Conservation (phyloP, 2,329 filamentous ascomycete species). For the Leptographium lundbergii region DNA sequence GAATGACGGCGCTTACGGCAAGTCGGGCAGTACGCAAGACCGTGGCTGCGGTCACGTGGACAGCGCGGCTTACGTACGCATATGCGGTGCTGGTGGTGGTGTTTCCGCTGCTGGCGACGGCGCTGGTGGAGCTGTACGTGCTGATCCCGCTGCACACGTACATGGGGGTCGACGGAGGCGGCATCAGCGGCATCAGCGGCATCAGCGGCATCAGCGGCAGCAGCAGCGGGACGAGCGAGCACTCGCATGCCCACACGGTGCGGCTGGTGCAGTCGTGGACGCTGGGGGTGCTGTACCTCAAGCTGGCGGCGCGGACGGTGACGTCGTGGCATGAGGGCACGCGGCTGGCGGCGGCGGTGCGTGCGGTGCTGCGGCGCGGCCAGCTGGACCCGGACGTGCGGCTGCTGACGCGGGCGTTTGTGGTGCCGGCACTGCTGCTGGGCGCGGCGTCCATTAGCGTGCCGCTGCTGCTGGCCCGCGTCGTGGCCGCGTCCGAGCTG, state of each 20-base stretch:
- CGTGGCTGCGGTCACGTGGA: constrained; percentile 18
- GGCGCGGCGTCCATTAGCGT: constrained; percentile 47
- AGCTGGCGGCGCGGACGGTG: constrained; percentile 60
- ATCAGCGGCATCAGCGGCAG: constrained; percentile 15
- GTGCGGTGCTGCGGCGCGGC: constrained; percentile 59
- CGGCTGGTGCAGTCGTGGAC: constrained; percentile 92
- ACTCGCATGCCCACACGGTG: constrained; percentile 49
- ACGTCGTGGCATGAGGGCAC: constrained; percentile 55
- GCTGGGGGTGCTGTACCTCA: constrained; percentile 78
- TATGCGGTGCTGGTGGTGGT: constrained; percentile 64
- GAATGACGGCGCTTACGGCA: constrained; percentile 14
- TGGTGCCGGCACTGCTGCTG: constrained; percentile 60
- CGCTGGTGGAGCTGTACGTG: constrained; percentile 77
- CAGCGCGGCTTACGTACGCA: constrained; percentile 52
- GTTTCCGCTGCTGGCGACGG: constrained; percentile 67
- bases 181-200: constrained; percentile 2
- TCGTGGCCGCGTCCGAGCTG: constrained; percentile 27
- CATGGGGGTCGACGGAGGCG: constrained; percentile 24
- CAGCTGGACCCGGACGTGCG: constrained; percentile 67
- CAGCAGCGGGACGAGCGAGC: constrained; percentile 16
- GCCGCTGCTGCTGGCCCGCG: constrained; percentile 48
- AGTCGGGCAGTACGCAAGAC: constrained; percentile 18
- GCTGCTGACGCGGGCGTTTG: constrained; percentile 72
- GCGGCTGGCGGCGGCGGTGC: constrained; percentile 61
- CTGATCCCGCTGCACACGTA: constrained; percentile 79